A percentile compares a stretch with the other conserved stretches of the same genome.
Evolutionary conservation across 208 protist species (phyloP).

Genomic region (Giardia duodenalis): DNA sequence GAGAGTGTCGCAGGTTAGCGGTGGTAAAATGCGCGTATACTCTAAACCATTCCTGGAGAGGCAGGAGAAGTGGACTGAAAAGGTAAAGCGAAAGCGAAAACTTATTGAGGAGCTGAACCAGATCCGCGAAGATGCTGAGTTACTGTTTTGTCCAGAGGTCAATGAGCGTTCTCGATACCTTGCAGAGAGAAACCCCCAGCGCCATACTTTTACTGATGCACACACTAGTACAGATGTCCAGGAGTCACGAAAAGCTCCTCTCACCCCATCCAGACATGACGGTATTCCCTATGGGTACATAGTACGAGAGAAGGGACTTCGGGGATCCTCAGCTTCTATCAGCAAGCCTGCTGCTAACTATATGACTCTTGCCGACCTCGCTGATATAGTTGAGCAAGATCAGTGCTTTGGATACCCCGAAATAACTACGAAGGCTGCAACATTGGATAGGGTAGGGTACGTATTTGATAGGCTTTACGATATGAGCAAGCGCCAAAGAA

Average conservation of each 20-base stretch:
- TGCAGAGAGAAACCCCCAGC: too few species aligned
- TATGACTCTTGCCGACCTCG: not conserved
- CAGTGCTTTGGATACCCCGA: not conserved
- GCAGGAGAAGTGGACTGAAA: not conserved
- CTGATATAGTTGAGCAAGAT: not conserved
- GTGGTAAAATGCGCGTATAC: too few species aligned
- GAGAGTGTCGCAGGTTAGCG: too few species aligned
- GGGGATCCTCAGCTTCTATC: not conserved
- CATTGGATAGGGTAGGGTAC: not conserved
- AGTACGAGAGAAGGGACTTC: too few species aligned
- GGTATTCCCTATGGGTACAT: too few species aligned
- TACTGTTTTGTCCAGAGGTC: not conserved
- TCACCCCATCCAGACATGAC: too few species aligned
- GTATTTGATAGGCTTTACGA: not conserved
- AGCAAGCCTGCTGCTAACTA: not conserved
- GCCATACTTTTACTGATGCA: too few species aligned
- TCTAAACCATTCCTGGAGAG: not conserved
- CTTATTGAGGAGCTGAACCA: not conserved
- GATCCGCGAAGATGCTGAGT: not conserved
- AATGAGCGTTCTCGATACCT: not conserved
- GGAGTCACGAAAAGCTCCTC: too few species aligned
- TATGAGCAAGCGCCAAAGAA: too few species aligned
- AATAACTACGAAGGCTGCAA: not conserved
- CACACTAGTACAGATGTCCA: too few species aligned
- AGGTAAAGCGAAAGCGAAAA: not conserved